Evolutionary conservation across 2,329 filamentous ascomycete genomes (phyloP).

Genomic region (Pseudogymnoascus sp.): DNA sequence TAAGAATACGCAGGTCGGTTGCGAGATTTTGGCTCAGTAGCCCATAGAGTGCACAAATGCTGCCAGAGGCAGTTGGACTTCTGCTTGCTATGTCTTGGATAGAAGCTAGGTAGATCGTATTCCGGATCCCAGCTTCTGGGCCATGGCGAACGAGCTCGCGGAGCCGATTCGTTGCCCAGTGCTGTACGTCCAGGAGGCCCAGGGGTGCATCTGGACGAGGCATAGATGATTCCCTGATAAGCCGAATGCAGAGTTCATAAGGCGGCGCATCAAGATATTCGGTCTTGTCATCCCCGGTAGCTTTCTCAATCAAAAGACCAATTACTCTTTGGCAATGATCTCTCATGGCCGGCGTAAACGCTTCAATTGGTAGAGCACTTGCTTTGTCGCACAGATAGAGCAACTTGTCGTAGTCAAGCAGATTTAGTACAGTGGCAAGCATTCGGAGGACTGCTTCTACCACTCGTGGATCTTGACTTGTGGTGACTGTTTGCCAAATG

Average conservation of each 20-base stretch:
- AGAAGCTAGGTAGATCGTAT: conserved; percentile 58
- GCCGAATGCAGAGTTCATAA: conserved; percentile 52
- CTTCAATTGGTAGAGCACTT: conserved; percentile 52
- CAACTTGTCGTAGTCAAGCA: conserved; percentile 44
- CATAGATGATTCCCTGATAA: conserved; percentile 65
- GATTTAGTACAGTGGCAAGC: conserved; percentile 41
- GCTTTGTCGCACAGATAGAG: conserved; percentile 67
- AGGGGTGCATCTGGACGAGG: conserved; percentile 46
- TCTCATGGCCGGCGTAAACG: conserved; percentile 55
- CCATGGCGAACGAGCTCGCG: conserved; percentile 51
- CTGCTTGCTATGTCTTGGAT: conserved; percentile 59
- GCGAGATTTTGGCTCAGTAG: conserved; percentile 40
- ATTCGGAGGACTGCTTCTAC: conserved; percentile 71
- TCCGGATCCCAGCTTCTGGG: conserved; percentile 48
- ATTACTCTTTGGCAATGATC: conserved; percentile 54
- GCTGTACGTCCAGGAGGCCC: conserved; percentile 55
- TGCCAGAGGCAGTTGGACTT: conserved; percentile 61
- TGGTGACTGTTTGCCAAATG: conserved; percentile 76
- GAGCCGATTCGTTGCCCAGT: conserved; percentile 56
- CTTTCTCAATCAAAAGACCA: conserved; percentile 40
- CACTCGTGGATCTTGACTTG: conserved; percentile 77
- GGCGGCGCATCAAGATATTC: conserved; percentile 37
- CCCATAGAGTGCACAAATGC: conserved; percentile 56
- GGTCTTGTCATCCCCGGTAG: conserved; percentile 28
- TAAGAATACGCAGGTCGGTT: conserved; percentile 50